These are phyloP conservation scores for Falciphora oryzae DNA, from an alignment of 2,329 filamentous ascomycete genomes.

Conservation along the genomic window DNA sequence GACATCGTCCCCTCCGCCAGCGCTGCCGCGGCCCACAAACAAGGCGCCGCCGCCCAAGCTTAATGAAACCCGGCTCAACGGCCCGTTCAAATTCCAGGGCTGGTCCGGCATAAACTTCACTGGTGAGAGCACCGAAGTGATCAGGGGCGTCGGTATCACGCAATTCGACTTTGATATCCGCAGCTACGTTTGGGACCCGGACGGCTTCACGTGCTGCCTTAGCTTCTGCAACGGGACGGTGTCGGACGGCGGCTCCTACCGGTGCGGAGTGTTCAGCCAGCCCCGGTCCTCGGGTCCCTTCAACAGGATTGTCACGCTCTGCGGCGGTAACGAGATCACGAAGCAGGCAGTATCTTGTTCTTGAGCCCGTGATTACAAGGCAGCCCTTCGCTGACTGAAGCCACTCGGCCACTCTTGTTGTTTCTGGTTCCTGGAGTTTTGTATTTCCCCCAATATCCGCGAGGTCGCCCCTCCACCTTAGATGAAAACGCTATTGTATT, in stretches of 20 bases:
- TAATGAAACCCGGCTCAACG: conserved; percentile 17
- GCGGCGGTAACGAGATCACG: conserved; percentile 13
- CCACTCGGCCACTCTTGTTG: too few species aligned
- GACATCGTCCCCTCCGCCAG: background rate
- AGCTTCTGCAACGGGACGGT: conserved; percentile 22
- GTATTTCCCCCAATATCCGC: too few species aligned
- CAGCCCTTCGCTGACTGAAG: background rate
- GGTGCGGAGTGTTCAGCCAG: conserved; percentile 20
- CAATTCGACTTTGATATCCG: conserved; percentile 16
- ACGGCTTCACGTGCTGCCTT: conserved; percentile 21
- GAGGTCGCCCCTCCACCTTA: too few species aligned
- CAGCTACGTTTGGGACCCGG: conserved; percentile 23
- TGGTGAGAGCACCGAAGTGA: conserved; percentile 20
- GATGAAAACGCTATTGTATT: too few species aligned
- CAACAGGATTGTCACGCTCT: conserved; percentile 21
- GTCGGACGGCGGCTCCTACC: conserved; percentile 19
- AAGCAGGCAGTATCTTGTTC: conserved; percentile 3
- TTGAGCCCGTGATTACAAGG: background rate
- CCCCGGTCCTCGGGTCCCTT: conserved; percentile 16
- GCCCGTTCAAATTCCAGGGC: conserved; percentile 26
- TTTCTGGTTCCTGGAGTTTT: too few species aligned
- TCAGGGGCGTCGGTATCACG: conserved; percentile 19
- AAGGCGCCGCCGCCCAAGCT: background rate
- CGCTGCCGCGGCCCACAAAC: background rate
- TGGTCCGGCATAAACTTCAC: conserved; percentile 21